Base-by-base conservation (phyloP, 2,329 filamentous ascomycete genomes). In the Xylaria sp. region DNA sequence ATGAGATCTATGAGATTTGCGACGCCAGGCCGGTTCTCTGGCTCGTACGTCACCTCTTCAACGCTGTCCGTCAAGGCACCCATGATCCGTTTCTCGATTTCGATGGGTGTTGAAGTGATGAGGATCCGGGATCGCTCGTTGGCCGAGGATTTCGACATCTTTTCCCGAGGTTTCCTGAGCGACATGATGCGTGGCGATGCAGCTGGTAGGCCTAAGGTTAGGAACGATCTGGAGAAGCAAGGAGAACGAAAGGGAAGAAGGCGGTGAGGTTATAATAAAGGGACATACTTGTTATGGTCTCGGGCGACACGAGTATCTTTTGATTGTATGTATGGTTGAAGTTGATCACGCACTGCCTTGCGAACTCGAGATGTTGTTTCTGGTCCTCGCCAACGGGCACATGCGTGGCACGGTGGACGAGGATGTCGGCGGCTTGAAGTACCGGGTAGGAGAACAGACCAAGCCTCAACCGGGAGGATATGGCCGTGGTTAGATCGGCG, bases 321-420 rank as follows among this genome's bases (percentile, higher is more conserved):
- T 86, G 75, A 1, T 79, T 71, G 1, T 85, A 85, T 68, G 91
- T 77, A 72, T 91, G 83, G 76, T 98, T 97, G 80, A 99, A 98
- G 72, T 90, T 91, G 62, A 86, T 89, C 8, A 90, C 95, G 65
- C 93, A 90, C 73, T 96, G 89, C 54, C 95, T 86, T 1, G 93
- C 88, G 74, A 98, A 96, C 74, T 99, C 95, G 21, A 99, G 85
- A 77, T 99, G 95, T 71, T 99, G 95, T 58, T 82, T 83, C 77
- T 99, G 95, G 75, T 99, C 95, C 68, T 96, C 91, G n/a, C 95
- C 95, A 1, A 99, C 94, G 10, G 95, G 95, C 23, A 99, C 94
- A 77, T 97, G 92, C 0, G 94, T 97, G 63, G 94, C 90, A 86
- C 88, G 82, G 73, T 97, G 93, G 7, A 98, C 85, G 37, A 98